A percentile compares a stretch with the other conserved stretches of the same genome.
Evolutionary conservation across 148 eudicot genomes (phyloP).

Genomic region (Bassia scoparia): DNA sequence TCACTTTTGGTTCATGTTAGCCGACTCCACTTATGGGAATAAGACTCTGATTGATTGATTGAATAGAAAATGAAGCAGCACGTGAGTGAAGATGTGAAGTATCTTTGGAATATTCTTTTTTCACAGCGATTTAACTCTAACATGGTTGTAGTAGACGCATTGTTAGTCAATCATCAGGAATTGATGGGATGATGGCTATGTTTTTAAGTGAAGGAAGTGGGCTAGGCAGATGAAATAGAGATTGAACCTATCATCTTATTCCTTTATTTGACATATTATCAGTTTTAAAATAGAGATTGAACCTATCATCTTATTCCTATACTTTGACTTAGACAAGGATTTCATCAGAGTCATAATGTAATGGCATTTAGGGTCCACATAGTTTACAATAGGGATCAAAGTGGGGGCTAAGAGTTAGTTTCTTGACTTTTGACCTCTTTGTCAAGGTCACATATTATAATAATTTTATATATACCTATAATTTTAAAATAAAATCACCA

Average conservation of each 20-base stretch:
- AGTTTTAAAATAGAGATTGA: background rate
- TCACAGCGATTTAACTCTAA: background rate
- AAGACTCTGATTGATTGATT: no score
- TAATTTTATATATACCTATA: background rate
- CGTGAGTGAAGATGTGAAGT: background rate
- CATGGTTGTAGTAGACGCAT: background rate
- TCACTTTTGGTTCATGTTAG: no score
- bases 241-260: background rate
- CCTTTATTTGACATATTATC: background rate
- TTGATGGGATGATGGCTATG: background rate
- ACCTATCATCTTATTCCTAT: background rate
- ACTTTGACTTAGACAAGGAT: background rate
- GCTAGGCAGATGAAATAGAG: background rate
- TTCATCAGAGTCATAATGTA: background rate
- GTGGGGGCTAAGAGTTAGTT: background rate
- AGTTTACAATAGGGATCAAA: background rate
- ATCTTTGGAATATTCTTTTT: background rate
- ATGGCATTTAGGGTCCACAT: background rate
- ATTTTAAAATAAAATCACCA: background rate
- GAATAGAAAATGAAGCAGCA: background rate
- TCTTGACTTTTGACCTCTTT: background rate
- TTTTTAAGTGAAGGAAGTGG: background rate
- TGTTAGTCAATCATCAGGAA: background rate
- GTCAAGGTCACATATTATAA: background rate
- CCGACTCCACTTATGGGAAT: no score